Evolutionary conservation across 768 basidiomycete genomes (phyloP).

Genomic region (Kwoniella sp.): DNA sequence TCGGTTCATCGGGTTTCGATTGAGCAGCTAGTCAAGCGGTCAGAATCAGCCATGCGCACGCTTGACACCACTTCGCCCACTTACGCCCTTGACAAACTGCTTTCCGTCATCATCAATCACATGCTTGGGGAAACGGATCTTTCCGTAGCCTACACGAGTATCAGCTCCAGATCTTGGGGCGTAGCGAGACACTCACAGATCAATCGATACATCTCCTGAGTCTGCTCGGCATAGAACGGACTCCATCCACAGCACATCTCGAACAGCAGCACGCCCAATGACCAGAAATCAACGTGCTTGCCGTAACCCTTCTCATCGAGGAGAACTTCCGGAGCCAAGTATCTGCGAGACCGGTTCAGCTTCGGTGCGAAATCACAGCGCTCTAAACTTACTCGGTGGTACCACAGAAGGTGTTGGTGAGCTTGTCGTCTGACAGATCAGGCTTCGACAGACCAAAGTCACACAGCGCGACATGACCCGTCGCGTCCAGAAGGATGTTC

Average conservation of each 20-base stretch:
- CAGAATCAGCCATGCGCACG: neutral
- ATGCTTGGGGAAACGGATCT: slow-evolving; percentile 87
- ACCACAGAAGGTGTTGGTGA: slow-evolving; percentile 99
- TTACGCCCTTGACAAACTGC: slow-evolving; percentile 95
- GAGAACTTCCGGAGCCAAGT: slow-evolving; percentile 97
- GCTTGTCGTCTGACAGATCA: slow-evolving; percentile 82
- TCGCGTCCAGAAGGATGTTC: slow-evolving; percentile 96
- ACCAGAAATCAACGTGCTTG: slow-evolving; percentile 99
- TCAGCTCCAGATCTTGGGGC: neutral
- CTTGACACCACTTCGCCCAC: slow-evolving; percentile 48
- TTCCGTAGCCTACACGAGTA: slow-evolving; percentile 73
- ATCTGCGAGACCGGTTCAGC: slow-evolving; percentile 55
- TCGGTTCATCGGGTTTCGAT: slow-evolving; percentile 96
- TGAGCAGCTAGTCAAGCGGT: slow-evolving; percentile 67
- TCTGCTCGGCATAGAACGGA: slow-evolving; percentile 98
- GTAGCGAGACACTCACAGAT: slow-evolving; percentile 28
- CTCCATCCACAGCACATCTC: slow-evolving; percentile 99
- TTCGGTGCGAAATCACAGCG: too few relatives aligned
- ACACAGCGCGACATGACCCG: slow-evolving; percentile 95
- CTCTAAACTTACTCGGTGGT: slow-evolving; percentile 66
- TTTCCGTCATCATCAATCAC: slow-evolving; percentile 98
- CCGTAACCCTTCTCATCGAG: slow-evolving; percentile 97
- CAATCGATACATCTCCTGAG: slow-evolving; percentile 87
- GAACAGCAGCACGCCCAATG: slow-evolving; percentile 87
- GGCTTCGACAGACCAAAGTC: slow-evolving; percentile 98